Conservation (phyloP, 2,329 filamentous ascomycete species). For the Aureobasidium sp. region DNA sequence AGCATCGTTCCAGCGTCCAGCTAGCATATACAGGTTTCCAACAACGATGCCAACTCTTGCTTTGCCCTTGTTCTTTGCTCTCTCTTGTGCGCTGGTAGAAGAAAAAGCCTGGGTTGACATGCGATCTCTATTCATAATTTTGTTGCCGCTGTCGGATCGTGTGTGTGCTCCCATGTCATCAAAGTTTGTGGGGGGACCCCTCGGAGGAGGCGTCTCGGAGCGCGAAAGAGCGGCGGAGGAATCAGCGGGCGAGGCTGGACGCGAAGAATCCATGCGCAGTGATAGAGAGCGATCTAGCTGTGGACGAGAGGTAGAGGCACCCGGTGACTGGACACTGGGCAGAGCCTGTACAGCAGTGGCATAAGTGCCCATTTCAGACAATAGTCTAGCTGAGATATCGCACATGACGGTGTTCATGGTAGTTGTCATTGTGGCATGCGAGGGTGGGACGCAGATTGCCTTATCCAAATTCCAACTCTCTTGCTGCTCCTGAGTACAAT, state of each 20-base stretch:
- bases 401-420: constrained; percentile 50
- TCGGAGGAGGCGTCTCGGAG: constrained; percentile 21
- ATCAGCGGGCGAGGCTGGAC: constrained; percentile 20
- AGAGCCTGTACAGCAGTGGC: constrained; percentile 43
- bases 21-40: constrained; percentile 79
- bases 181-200: constrained; percentile 45
- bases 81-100: constrained; percentile 55
- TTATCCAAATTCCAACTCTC: constrained; percentile 52
- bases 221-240: constrained; percentile 45
- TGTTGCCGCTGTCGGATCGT: constrained; percentile 21
- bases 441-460: constrained; percentile 63
- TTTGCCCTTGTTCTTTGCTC: constrained; percentile 70
- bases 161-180: constrained; percentile 42
- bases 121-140: constrained; percentile 45
- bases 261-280: constrained; percentile 14
- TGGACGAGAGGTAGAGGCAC: constrained; percentile 25
- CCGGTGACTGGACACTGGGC: constrained; percentile 71
- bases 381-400: constrained; percentile 37
- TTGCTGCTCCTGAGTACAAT: constrained; percentile 56
- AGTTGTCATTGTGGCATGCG: constrained; percentile 62
- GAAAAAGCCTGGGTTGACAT: constrained; percentile 60
- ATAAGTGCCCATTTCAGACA: constrained; percentile 42
- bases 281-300: constrained; percentile 32
- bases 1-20: constrained; percentile 84
- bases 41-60: constrained; percentile 72